Conservation (phyloP, 2,329 filamentous ascomycete genomes). For the Diaporthe longicolla region DNA sequence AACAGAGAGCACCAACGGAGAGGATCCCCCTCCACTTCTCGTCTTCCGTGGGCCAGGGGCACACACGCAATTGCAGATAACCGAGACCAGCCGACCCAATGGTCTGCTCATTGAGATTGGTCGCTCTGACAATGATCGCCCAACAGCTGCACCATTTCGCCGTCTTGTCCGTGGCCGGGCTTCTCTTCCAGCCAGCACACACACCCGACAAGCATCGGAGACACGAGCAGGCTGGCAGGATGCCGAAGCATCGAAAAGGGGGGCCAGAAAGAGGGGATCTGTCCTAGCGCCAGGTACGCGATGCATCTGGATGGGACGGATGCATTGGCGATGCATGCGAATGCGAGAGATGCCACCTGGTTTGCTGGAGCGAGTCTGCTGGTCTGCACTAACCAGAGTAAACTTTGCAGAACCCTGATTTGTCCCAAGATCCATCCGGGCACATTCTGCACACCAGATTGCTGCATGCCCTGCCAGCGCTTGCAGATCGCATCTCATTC, state of each 20-base stretch:
- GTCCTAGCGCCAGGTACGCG: conserved; percentile 28
- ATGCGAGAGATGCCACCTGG: neutral
- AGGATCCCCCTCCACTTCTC: neutral
- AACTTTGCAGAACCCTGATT: neutral
- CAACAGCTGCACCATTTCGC: neutral
- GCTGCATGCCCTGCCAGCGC: neutral
- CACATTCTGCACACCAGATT: neutral
- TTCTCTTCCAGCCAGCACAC: neutral
- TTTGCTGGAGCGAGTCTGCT: neutral
- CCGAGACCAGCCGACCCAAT: conserved; percentile 16
- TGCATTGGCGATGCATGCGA: conserved; percentile 26
- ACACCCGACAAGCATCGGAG: neutral
- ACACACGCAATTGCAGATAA: conserved; percentile 7
- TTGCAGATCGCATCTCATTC: neutral
- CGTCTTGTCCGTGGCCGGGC: neutral
- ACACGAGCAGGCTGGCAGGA: neutral
- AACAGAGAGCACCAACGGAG: too few relatives aligned
- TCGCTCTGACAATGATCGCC: conserved; percentile 13
- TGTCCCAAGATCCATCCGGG: neutral
- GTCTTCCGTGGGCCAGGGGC: neutral
- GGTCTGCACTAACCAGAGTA: neutral
- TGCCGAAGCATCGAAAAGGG: conserved; percentile 6
- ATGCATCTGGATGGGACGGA: conserved; percentile 2
- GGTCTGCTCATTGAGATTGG: conserved; percentile 10
- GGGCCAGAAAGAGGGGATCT: neutral